These are phyloP conservation scores for Amanita pseudoporphyria DNA, from an alignment of 768 basidiomycete species.

Conservation along the genomic window DNA sequence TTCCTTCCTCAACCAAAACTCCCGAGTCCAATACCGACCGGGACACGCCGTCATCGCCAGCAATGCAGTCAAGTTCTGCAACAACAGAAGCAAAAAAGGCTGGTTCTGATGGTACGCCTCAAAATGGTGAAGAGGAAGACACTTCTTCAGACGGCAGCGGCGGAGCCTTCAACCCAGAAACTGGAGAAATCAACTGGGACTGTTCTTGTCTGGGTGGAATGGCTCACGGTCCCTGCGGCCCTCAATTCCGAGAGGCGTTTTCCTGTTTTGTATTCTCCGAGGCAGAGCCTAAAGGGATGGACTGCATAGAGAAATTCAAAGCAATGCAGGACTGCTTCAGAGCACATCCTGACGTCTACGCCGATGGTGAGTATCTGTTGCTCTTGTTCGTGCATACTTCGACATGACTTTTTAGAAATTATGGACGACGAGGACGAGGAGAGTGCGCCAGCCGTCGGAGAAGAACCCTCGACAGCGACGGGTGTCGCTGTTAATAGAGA, in stretches of 20 bases:
- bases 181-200: conserved; percentile 99
- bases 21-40: not conserved
- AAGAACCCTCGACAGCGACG: conserved; percentile 6
- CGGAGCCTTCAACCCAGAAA: conserved; percentile 87
- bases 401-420: conserved; percentile 36
- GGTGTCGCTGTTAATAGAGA: not conserved
- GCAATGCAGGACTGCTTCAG: conserved; percentile 98
- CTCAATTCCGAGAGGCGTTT: conserved; percentile 90
- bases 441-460: conserved; percentile 8
- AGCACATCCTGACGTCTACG: conserved; percentile 92
- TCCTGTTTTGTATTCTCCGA: conserved; percentile 95
- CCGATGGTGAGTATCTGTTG: conserved; percentile 56
- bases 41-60: not conserved
- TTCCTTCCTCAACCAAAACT: not conserved
- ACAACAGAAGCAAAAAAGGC: not conserved
- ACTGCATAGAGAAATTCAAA: conserved; percentile 97
- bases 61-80: not conserved
- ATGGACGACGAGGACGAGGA: conserved; percentile 58
- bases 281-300: conserved; percentile 92
- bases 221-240: conserved; percentile 95
- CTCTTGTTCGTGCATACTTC: conserved; percentile 3
- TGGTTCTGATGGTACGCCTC: not conserved
- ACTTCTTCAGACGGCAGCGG: conserved; percentile 16
- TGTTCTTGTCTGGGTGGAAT: conserved; percentile 98
- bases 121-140: conserved; percentile 11